phyloP scores from a whole-genome alignment of 257 asterid genomes.

The Thymus quinquecostatus region DNA sequence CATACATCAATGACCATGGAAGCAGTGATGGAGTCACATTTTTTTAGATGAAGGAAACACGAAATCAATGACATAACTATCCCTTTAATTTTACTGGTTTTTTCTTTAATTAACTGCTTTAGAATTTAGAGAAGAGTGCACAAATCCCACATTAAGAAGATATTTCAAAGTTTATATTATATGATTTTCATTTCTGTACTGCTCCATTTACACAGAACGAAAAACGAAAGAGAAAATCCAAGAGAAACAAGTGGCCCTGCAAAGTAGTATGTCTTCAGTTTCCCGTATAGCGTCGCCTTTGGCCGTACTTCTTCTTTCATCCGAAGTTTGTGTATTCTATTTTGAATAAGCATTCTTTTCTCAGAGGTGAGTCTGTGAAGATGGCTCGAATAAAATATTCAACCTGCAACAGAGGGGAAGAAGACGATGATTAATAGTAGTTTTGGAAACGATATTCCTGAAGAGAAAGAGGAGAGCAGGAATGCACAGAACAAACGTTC shows the following conservation, averaged over 20 bases:
- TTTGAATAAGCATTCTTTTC: slow-evolving; percentile 84
- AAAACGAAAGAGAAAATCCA: background rate
- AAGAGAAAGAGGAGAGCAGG: background rate
- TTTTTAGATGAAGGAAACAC: no score
- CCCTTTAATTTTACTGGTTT: no score
- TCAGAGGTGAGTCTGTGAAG: slow-evolving; percentile 83
- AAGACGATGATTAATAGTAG: slow-evolving; percentile 14
- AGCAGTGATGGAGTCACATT: no score
- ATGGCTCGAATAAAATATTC: slow-evolving; percentile 87
- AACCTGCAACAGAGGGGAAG: slow-evolving; percentile 53
- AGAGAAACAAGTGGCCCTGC: background rate
- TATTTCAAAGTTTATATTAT: background rate
- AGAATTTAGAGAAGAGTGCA: no score
- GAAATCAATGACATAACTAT: no score
- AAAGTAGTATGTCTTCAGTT: background rate
- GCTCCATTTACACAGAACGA: background rate
- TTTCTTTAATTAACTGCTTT: no score
- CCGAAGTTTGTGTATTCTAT: slow-evolving; percentile 44
- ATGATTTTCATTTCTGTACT: background rate
- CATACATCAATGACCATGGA: no score
- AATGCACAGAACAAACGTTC: background rate
- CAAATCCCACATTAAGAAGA: no score
- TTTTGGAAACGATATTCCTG: background rate
- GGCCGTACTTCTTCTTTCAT: slow-evolving; percentile 6
- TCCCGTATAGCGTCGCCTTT: background rate